A percentile compares a stretch with the other conserved stretches of the same genome.
These are phyloP conservation scores for Penicillium paneum DNA, from an alignment of 2,329 filamentous ascomycete genomes.

Conservation along the genomic window DNA sequence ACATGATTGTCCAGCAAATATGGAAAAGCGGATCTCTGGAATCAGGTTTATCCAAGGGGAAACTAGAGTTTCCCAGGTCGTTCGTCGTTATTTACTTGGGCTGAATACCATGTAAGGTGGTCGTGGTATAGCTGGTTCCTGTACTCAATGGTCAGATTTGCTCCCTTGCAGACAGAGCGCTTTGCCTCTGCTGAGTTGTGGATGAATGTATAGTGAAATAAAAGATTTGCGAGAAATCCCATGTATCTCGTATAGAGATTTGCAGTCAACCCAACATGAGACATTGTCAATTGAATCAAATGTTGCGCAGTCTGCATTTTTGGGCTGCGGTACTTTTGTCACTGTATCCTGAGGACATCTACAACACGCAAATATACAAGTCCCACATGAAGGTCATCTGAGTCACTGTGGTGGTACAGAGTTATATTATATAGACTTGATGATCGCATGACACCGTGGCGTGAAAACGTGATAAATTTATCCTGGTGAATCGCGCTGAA, in stretches of 20 bases:
- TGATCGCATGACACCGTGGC: slow-evolving; percentile 21
- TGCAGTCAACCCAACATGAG: neutral
- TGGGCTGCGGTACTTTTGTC: neutral
- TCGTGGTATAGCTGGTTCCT: neutral
- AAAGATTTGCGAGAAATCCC: neutral
- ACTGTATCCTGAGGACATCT: neutral
- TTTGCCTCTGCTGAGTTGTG: neutral
- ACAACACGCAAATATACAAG: neutral
- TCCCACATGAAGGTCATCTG: neutral
- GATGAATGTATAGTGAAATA: slow-evolving; percentile 1
- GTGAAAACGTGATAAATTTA: slow-evolving; percentile 14
- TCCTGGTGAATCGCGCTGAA: slow-evolving; percentile 9
- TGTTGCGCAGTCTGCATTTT: neutral
- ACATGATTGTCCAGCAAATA: slow-evolving; percentile 40
- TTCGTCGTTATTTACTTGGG: neutral
- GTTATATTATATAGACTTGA: slow-evolving; percentile 22
- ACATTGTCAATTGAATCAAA: neutral
- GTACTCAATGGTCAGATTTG: neutral
- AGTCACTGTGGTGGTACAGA: slow-evolving; percentile 15
- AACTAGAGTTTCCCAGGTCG: slow-evolving; percentile 1
- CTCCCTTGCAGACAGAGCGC: neutral
- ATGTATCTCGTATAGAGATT: neutral
- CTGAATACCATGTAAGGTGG: slow-evolving; percentile 7
- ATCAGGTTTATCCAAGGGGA: slow-evolving; percentile 4
- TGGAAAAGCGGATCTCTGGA: slow-evolving; percentile 28